Evolutionary conservation across 257 asterid species (phyloP).

Genomic region (Solanum infundibuliforme): DNA sequence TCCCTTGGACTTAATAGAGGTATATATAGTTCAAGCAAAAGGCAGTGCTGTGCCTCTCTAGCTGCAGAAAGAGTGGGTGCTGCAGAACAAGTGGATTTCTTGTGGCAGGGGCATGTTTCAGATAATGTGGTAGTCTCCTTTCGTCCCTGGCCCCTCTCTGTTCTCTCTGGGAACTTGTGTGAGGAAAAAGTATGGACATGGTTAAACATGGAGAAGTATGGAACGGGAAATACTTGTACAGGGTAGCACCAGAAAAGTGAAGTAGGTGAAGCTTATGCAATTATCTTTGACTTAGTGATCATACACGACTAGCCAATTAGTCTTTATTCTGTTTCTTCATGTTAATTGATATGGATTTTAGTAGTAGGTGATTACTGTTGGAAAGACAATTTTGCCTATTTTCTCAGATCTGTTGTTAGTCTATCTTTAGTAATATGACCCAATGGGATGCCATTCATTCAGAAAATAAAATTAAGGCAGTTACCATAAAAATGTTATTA

Average conservation of each 20-base stretch:
- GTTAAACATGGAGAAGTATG: background rate
- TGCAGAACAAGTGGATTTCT: background rate
- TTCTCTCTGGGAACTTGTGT: background rate
- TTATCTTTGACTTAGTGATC: background rate
- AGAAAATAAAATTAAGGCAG: background rate
- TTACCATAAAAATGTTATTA: background rate
- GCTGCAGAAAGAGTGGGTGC: background rate
- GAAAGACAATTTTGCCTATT: background rate
- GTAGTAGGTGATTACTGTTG: background rate
- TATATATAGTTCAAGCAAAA: background rate
- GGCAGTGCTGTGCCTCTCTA: background rate
- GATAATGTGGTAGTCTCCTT: background rate
- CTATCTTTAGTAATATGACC: background rate
- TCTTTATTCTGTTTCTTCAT: background rate
- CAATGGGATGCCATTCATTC: background rate
- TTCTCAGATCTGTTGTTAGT: background rate
- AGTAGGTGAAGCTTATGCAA: background rate
- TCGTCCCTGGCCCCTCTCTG: background rate
- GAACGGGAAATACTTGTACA: background rate
- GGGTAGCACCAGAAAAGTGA: background rate
- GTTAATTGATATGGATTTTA: background rate
- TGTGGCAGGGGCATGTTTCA: background rate
- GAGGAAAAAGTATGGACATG: background rate
- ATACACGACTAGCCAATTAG: background rate
- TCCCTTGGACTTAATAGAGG: background rate